Percentiles rank a stretch among this genome's conserved stretches.
These are phyloP conservation scores for Sanghuangporus weigelae DNA, from an alignment of 1,284 basidiomycete species.

Conservation along the genomic window DNA sequence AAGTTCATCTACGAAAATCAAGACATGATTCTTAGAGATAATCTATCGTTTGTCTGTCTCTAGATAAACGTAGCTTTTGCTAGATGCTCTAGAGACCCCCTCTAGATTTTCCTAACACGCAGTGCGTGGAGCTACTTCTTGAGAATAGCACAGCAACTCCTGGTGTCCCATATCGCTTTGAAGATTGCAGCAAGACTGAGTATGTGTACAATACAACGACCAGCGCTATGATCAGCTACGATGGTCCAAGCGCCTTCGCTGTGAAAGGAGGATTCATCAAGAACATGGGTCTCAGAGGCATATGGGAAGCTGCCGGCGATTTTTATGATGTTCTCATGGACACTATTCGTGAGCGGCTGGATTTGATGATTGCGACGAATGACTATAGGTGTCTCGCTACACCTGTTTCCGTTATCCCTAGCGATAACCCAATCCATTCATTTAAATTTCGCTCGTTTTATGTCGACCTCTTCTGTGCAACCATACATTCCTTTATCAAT, in stretches of 20 bases:
- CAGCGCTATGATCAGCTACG: slow-evolving; percentile 55
- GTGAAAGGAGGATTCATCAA: slow-evolving; percentile 59
- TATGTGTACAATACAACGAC: slow-evolving; percentile 53
- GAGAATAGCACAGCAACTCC: slow-evolving; percentile 42
- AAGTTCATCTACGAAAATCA: no score
- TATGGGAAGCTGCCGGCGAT: slow-evolving; percentile 63
- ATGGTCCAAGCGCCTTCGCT: slow-evolving; percentile 50
- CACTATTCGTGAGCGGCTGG: slow-evolving; percentile 40
- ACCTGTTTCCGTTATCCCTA: slow-evolving; percentile 36
- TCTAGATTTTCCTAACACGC: no score
- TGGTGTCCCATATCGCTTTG: slow-evolving; percentile 48
- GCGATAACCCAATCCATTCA: no score
- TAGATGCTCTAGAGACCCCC: no score
- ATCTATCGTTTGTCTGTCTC: no score
- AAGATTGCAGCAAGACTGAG: slow-evolving; percentile 65
- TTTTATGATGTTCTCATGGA: slow-evolving; percentile 49
- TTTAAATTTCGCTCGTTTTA: no score
- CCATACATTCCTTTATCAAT: no score
- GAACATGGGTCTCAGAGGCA: slow-evolving; percentile 43
- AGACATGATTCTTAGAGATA: no score
- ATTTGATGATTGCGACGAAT: background rate
- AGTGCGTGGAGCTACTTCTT: slow-evolving; percentile 49
- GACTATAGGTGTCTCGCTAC: slow-evolving; percentile 42
- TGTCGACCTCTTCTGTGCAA: no score
- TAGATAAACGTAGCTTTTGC: no score